phyloP scores from a whole-genome alignment of 2,329 filamentous ascomycete genomes.

The Chaetomium sp. region DNA sequence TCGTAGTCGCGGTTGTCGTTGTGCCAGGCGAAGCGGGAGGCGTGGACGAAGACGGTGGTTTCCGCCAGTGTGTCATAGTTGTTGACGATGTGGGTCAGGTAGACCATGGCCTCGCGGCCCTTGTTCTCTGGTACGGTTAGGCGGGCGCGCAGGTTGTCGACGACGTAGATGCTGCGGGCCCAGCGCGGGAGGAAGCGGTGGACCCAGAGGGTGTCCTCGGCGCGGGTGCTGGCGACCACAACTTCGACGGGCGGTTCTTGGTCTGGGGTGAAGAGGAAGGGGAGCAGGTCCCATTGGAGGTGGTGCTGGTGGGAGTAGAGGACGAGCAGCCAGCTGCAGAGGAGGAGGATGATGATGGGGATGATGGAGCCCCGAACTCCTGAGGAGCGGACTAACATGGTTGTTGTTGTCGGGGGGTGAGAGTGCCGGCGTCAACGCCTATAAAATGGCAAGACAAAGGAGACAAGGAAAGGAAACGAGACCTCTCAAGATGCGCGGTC shows the following conservation, averaged over 20 bases:
- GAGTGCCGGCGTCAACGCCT: background rate
- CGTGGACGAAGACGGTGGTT: conserved; percentile 42
- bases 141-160: conserved; percentile 41
- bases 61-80: conserved; percentile 41
- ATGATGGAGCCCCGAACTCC: conserved; percentile 1
- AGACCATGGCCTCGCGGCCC: conserved; percentile 48
- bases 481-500: background rate
- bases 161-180: conserved; percentile 49
- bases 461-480: background rate
- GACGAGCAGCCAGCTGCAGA: conserved; percentile 8
- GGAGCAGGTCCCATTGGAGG: conserved; percentile 1
- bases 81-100: conserved; percentile 46
- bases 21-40: conserved; percentile 46
- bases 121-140: conserved; percentile 46
- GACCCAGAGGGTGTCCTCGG: conserved; percentile 33
- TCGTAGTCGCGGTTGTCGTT: conserved; percentile 50
- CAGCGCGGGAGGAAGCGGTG: conserved; percentile 37
- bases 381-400: conserved; percentile 2
- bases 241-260: conserved; percentile 11
- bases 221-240: conserved; percentile 17
- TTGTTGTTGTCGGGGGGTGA: too few species aligned
- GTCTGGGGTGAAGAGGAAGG: background rate
- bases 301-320: conserved; percentile 3
- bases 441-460: background rate
- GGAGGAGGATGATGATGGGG: conserved; percentile 2